Evolutionary conservation across 148 eudicot genomes (phyloP).

Genomic region (Silene conica): DNA sequence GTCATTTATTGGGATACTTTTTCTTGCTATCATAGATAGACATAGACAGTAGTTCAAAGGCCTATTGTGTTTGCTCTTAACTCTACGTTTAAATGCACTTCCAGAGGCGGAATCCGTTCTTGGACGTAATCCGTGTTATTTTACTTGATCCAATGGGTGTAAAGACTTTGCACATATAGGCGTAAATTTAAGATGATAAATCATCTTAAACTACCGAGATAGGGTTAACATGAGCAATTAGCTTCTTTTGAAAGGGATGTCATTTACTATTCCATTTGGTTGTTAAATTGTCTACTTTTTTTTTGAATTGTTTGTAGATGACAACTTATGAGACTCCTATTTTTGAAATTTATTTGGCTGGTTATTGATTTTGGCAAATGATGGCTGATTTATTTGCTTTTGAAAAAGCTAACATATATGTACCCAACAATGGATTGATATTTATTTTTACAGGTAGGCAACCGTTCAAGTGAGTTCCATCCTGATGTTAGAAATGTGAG

Average conservation of each 20-base stretch:
- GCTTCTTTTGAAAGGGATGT: neutral
- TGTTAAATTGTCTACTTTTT: neutral
- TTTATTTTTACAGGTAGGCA: conserved; percentile 65
- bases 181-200: neutral
- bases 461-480: conserved; percentile 96
- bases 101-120: neutral
- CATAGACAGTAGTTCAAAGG: neutral
- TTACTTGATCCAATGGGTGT: neutral
- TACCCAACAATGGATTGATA: neutral
- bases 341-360: neutral
- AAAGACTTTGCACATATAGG: neutral
- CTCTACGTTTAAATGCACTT: neutral
- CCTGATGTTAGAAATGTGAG: conserved; percentile 99
- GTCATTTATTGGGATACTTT: neutral
- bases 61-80: neutral
- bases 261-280: neutral
- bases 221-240: neutral
- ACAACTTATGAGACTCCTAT: neutral
- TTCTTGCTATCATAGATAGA: too few relatives aligned
- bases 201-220: neutral
- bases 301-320: neutral
- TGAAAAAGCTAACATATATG: neutral
- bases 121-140: neutral
- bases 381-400: neutral
- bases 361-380: neutral